Percentiles rank a stretch among this genome's conserved stretches.
Evolutionary conservation across 257 asterid species (phyloP).

Genomic region (Przewalskia tangutica): DNA sequence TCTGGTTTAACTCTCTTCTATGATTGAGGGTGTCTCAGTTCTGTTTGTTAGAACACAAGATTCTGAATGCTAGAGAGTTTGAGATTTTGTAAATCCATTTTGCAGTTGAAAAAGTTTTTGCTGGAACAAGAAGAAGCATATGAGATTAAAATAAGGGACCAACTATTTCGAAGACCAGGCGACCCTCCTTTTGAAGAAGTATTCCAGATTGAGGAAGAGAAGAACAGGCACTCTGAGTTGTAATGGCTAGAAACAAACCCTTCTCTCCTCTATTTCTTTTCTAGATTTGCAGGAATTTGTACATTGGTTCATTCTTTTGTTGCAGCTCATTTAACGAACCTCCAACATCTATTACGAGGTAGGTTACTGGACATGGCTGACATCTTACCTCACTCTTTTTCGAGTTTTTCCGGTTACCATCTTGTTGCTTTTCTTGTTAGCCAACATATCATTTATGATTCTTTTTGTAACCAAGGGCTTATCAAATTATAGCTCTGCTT

Average conservation of each 20-base stretch:
- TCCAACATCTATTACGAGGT: not conserved
- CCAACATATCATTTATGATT: not conserved
- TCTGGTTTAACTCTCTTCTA: not conserved
- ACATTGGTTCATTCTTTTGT: not conserved
- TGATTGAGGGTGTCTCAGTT: not conserved
- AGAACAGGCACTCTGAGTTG: conserved; percentile 40
- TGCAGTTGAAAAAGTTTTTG: conserved; percentile 65
- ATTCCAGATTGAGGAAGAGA: conserved; percentile 28
- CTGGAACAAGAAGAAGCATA: conserved; percentile 77
- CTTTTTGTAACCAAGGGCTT: not conserved
- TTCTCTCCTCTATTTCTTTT: not conserved
- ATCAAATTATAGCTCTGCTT: not conserved
- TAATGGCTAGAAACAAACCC: conserved; percentile 2
- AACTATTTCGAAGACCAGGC: conserved; percentile 62
- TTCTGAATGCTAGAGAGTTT: not conserved
- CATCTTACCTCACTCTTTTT: not conserved
- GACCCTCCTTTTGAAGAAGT: conserved; percentile 82
- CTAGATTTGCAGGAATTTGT: not conserved
- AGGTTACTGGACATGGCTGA: not conserved
- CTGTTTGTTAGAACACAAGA: not conserved
- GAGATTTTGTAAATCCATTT: not conserved
- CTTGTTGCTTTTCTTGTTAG: not conserved
- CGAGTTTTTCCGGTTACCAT: not conserved
- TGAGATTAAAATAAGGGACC: conserved; percentile 83
- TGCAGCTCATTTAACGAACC: not conserved